Base-by-base conservation (phyloP, 176 grass and related monocot species). In the Chrysopogon serrulatus region DNA sequence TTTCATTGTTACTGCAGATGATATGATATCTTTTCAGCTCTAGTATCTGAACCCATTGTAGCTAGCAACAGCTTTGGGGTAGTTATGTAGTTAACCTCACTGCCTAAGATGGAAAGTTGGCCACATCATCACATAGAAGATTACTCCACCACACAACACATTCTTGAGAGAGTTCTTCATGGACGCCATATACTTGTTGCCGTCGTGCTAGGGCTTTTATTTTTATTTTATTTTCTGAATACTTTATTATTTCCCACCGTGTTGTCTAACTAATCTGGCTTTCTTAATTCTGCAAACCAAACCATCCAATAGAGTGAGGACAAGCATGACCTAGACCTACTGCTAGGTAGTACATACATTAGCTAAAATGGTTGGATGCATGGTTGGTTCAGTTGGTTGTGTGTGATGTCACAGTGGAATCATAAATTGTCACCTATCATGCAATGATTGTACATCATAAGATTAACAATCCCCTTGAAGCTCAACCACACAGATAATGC, bases 131-230 rank as follows among this genome's bases (percentile, higher is more conserved):
- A 32, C 26, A 16, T 24, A 77, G 47, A 27, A 62, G 19, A 77
- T 69, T 67, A 39, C 64, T 31, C 23, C 43, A 12, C 51, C 51
- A 56, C 19, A 59, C 24, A 60, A 68, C 31, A 51, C 83, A 68
- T 78, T 78, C 84, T 40, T 77, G 42, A 73, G n/a, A n/a, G 51
- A 82, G 24, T 73, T 44, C 74, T 87, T 28, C 35, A 8, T 74
- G 30, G 32, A 60, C 19, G 47, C 23, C 63, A 71, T n/a, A n/a
- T 67, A 5, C 71, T 63, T 90, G 36, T 65, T 66, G n/a, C n/a
- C n/a, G 27, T 12, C 24, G 40, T 68, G 26, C n/a, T 54, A 78
- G 43, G 10, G 1, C 11, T 4, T 13, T 3, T 4, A 4, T n/a
- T 8, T 39, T 14, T 19, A 10, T 19, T 30, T 5, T 40, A 12